Conservation (phyloP, 495 filamentous ascomycete species). For the Trichoderma parareesei region DNA sequence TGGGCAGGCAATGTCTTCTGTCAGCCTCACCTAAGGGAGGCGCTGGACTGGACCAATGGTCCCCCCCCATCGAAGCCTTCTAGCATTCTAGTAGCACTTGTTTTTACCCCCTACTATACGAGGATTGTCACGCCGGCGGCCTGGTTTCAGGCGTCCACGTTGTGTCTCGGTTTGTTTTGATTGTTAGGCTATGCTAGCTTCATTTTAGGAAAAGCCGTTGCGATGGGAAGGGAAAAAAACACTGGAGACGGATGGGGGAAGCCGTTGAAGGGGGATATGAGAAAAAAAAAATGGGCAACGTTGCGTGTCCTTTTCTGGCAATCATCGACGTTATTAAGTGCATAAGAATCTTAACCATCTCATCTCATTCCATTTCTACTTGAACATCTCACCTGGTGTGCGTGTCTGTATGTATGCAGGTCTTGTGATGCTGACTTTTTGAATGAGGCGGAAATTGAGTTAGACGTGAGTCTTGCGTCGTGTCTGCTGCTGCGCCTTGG, state of each 20-base stretch:
- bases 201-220: conserved; percentile 1
- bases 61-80: neutral
- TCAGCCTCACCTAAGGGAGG: conserved; percentile 2
- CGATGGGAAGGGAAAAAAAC: neutral
- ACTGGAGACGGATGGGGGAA: neutral
- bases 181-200: neutral
- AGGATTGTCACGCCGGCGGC: neutral
- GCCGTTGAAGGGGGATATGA: neutral
- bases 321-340: too few relatives aligned
- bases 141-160: neutral
- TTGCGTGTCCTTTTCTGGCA: neutral
- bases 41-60: neutral
- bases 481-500: neutral
- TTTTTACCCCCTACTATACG: neutral
- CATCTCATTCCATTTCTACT: too few relatives aligned
- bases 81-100: neutral
- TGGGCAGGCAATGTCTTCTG: conserved; percentile 1
- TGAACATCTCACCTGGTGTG: neutral
- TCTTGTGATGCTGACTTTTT: neutral
- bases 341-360: too few relatives aligned
- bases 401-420: neutral
- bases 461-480: neutral
- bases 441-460: neutral
- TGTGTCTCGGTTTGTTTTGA: neutral
- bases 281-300: neutral